Conservation (phyloP, 495 filamentous ascomycete species). For the Lentithecium fluviatile region DNA sequence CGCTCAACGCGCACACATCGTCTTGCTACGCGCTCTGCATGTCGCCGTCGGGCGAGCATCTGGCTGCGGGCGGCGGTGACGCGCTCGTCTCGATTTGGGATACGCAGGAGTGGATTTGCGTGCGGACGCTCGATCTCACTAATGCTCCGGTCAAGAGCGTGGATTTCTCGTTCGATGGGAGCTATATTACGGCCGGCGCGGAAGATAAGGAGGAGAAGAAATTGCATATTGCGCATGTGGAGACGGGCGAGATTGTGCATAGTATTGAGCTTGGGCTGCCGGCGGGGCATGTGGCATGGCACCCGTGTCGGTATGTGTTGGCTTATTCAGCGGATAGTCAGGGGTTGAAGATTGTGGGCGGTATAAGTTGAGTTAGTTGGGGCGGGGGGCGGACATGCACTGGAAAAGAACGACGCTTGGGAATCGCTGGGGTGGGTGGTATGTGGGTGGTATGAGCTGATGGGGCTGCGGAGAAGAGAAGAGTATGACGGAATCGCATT, state of each 20-base stretch:
- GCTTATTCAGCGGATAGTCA: slow-evolving; percentile 84
- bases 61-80: slow-evolving; percentile 88
- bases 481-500: too few relatives aligned
- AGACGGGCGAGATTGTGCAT: slow-evolving; percentile 82
- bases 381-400: too few relatives aligned
- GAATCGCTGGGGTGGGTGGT: too few relatives aligned
- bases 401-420: too few relatives aligned
- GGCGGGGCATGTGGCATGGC: slow-evolving; percentile 71
- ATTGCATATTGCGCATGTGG: slow-evolving; percentile 68
- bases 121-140: slow-evolving; percentile 69
- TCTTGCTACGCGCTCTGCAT: slow-evolving; percentile 69
- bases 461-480: too few relatives aligned
- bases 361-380: not conserved
- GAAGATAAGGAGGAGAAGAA: slow-evolving; percentile 68
- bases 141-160: slow-evolving; percentile 79
- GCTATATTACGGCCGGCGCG: slow-evolving; percentile 79
- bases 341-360: slow-evolving; percentile 78
- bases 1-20: slow-evolving; percentile 80
- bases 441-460: too few relatives aligned
- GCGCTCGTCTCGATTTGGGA: slow-evolving; percentile 89
- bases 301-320: slow-evolving; percentile 82
- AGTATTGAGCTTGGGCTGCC: slow-evolving; percentile 67
- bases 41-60: slow-evolving; percentile 72
- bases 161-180: slow-evolving; percentile 88
- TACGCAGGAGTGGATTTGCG: slow-evolving; percentile 86